Base-by-base conservation (phyloP, 2,329 filamentous ascomycete genomes). In the Calonectria montana region DNA sequence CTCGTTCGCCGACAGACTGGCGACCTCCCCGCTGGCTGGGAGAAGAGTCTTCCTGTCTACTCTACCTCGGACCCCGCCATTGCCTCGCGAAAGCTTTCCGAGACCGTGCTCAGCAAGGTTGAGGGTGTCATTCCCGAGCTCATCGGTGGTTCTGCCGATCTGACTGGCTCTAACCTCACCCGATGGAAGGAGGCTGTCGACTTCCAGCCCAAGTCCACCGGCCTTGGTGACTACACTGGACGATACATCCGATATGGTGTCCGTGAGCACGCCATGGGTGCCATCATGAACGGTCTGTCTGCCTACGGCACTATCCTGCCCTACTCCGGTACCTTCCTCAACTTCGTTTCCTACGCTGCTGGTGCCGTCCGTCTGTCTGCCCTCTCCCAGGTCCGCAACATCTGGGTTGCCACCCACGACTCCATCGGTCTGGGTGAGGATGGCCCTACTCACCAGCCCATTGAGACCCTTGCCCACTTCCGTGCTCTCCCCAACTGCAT, bases 401-500 rank as follows among this genome's bases (percentile, higher is more conserved):
- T 99, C 89, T 97, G 97, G 93, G 91, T 98, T 80, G 96, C 97
- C 81, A 98, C 96, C 79, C 96, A 98, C 91, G 96, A 98, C 91
- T 98, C 96, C 77, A 99, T 99, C 81, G 97, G 97, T 89, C 94
- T 98, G 79, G 97, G 97, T 87, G 97, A 99, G 89, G 97, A 99
- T 83, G 97, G 97, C 75, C 96, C 97, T 79, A 99, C 97, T 70
- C 97, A 99, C 88, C 97, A 99, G 91, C 97, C 97, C 85, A 98
- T 99, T 80, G 97, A 99, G 92, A 98, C 95, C 53, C 92, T 98
- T 75, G 94, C 96, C 73, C 97, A 98, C 88, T 98, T 98, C 95
- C 96, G 97, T 85, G 97, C 97, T 77, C 91, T 98, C 80, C 97
- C 97, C 83, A 99, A 99, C 93, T 94, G 94, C 90, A 98, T 98